Base-by-base conservation (phyloP, 768 basidiomycete genomes). In the Porphyrellus cyaneotinctus region DNA sequence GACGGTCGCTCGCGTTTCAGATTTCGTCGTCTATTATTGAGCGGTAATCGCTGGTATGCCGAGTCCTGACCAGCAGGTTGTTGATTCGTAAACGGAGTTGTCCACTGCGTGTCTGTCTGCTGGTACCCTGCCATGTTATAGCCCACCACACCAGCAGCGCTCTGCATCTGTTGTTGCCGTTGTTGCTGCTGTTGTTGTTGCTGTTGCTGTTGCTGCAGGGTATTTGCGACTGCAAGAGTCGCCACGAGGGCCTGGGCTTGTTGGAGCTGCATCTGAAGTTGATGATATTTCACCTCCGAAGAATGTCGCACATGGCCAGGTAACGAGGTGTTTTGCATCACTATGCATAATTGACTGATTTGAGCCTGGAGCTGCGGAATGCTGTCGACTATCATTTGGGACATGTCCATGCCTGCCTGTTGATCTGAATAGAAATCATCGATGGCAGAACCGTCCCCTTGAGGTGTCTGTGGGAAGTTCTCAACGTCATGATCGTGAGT, bases 351-450 rank as follows among this genome's bases (percentile, higher is more conserved):
- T 61, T 94, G 91, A n/a, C 74, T 72, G 55, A 92, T 85, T 64
- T 92, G 89, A 6, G 89, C 89, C 69, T 94, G 91, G 17, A 93
- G 74, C 65, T 90, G 85, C 18, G 88, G 84, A 58, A 92, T 87
- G 64, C 75, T 85, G 58, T 87, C 83, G 30, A 82, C 81, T 60
- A 89, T 75, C 72, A 85, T 81, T 58, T 84, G 84, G 22, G 81
- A 77, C 77, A 85, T 78, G 64, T 87, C 88, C 67, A 87, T 76
- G 52, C 77, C 77, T n/a, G 84, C 78, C 61, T 87, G 87, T 57
- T 84, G 81, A 52, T 90, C 85, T 28, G 80, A 78, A 63, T 86
- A 90, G 55, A 86, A 80, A 58, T 88, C 87, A 65, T 87, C 81
- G 37, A 79, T 77, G 26, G 67, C 63, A n/a, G 63, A 53, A 32